Conservation (phyloP, 331 rosid species). For the Acacia pycnantha region DNA sequence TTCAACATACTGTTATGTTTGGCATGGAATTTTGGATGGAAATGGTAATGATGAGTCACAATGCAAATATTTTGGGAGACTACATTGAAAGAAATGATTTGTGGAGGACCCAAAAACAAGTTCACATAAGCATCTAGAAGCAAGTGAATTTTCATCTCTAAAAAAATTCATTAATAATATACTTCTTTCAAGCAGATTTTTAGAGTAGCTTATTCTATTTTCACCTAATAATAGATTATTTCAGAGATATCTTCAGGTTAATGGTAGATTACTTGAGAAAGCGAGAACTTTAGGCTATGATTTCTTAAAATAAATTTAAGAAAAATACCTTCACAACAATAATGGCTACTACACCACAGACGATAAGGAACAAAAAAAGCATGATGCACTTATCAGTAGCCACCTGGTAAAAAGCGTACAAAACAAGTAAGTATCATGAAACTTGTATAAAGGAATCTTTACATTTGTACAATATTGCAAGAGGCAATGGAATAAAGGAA, state of each 20-base stretch:
- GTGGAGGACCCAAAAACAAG: background rate
- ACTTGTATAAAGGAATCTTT: conserved; percentile 7
- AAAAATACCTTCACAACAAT: conserved; percentile 87
- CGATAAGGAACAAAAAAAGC: conserved; percentile 86
- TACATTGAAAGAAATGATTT: background rate
- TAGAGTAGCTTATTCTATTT: background rate
- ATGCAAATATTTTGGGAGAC: background rate
- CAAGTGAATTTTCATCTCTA: background rate
- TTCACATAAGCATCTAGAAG: background rate
- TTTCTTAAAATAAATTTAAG: conserved; percentile 5
- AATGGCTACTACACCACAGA: conserved; percentile 92
- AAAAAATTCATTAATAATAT: background rate
- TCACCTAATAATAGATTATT: background rate
- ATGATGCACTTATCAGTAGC: conserved; percentile 99
- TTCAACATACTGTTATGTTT: background rate
- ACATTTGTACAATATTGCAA: background rate
- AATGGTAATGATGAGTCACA: background rate
- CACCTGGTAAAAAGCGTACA: conserved; percentile 52
- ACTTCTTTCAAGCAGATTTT: conserved; percentile 1
- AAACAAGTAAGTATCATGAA: conserved; percentile 20
- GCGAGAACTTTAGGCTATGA: background rate
- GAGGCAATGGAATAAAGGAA: conserved; percentile 29
- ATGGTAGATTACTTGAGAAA: background rate
- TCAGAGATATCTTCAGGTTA: background rate
- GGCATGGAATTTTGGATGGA: background rate